A percentile compares a stretch with the other conserved stretches of the same genome.
These are phyloP conservation scores for Lactifluus piperatus DNA, from an alignment of 768 basidiomycete genomes.

Conservation along the genomic window DNA sequence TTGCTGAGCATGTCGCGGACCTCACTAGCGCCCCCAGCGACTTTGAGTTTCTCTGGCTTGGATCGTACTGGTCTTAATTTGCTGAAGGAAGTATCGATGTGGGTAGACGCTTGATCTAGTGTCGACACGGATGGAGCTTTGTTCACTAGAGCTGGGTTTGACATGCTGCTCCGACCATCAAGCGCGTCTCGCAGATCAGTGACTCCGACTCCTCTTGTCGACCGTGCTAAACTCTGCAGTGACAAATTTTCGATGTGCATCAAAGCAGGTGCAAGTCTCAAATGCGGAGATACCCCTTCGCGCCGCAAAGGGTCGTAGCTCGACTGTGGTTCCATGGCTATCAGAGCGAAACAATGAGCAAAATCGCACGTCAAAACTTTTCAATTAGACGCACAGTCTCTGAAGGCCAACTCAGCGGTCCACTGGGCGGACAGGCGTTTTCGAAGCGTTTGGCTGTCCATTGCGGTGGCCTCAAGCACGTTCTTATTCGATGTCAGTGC, in stretches of 20 bases:
- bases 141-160: constrained; percentile 56
- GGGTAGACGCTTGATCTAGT: constrained; percentile 53
- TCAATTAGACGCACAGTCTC: constrained; percentile 50
- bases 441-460: constrained; percentile 15
- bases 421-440: constrained; percentile 32
- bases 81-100: constrained; percentile 29
- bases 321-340: constrained; percentile 49
- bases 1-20: constrained; percentile 75
- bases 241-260: constrained; percentile 92
- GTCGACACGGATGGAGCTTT: constrained; percentile 71
- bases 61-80: constrained; percentile 47
- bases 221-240: constrained; percentile 72
- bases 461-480: constrained; percentile 14
- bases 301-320: constrained; percentile 50
- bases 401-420: constrained; percentile 68
- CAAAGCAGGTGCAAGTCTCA: constrained; percentile 74
- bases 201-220: constrained; percentile 75
- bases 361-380: background rate
- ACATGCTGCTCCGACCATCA: constrained; percentile 77
- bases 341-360: constrained; percentile 3
- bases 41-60: constrained; percentile 40
- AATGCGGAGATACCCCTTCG: constrained; percentile 64
- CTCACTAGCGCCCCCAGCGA: constrained; percentile 50
- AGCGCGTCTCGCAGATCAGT: constrained; percentile 83
- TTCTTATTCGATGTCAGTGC: constrained; percentile 5